phyloP scores from a whole-genome alignment of 225 moss, liverwort and hornwort species.

The Anthoceros angustus region DNA sequence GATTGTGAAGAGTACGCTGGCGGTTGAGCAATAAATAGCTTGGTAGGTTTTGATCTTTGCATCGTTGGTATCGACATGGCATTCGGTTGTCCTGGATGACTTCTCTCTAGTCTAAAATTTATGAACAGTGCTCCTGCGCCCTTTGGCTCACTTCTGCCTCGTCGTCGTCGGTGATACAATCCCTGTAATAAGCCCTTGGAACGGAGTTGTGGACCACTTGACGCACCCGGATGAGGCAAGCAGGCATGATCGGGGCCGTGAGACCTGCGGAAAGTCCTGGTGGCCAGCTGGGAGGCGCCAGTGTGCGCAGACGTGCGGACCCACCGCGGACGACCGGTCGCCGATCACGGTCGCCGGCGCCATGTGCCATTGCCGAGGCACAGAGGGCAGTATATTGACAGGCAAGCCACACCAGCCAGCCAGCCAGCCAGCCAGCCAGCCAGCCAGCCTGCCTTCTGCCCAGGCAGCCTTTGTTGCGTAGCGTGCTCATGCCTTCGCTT shows the following conservation, averaged over 20 bases:
- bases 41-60: neutral
- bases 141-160: no score
- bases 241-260: neutral
- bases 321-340: neutral
- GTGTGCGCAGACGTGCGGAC: neutral
- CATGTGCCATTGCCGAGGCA: neutral
- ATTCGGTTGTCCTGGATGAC: neutral
- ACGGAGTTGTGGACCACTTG: no score
- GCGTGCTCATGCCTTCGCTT: neutral
- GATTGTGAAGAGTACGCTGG: neutral
- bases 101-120: neutral
- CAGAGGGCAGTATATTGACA: neutral
- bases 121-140: no score
- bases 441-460: neutral
- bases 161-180: no score
- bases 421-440: neutral
- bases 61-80: neutral
- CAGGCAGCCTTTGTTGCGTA: neutral
- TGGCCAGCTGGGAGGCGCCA: neutral
- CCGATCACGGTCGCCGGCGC: neutral
- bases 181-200: no score
- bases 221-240: no score
- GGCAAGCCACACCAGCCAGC: neutral
- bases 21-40: constrained; percentile 3
- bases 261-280: neutral